Conservation (phyloP, 768 basidiomycete species). For the Chlorophyllum brunneum region DNA sequence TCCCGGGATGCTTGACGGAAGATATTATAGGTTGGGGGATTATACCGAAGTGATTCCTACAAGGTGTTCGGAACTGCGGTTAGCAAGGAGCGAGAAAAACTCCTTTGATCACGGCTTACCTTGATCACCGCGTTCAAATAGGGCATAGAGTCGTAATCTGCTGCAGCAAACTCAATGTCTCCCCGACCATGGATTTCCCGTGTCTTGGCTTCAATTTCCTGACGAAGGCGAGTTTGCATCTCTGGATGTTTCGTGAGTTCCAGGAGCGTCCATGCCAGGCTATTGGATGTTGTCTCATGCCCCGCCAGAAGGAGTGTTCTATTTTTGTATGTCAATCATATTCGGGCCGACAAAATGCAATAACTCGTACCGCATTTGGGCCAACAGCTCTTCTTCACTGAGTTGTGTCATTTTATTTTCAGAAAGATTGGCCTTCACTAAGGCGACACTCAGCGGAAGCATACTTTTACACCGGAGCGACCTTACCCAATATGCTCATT, state of each 20-base stretch:
- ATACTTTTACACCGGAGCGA: not conserved
- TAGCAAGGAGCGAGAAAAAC: not conserved
- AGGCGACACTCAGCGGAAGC: not conserved
- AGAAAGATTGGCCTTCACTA: conserved; percentile 51
- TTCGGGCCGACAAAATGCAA: conserved; percentile 32
- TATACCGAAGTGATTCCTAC: conserved; percentile 50
- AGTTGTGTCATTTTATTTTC: conserved; percentile 38
- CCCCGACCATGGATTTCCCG: conserved; percentile 30
- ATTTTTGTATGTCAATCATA: conserved; percentile 18
- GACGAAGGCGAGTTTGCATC: conserved; percentile 57
- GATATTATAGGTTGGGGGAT: conserved; percentile 51
- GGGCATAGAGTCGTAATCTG: conserved; percentile 49
- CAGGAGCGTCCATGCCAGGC: conserved; percentile 57
- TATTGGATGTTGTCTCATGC: conserved; percentile 61
- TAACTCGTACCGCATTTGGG: conserved; percentile 49
- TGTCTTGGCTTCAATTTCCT: conserved; percentile 47
- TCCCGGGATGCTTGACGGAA: conserved; percentile 48
- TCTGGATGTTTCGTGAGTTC: conserved; percentile 57
- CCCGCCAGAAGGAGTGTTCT: conserved; percentile 46
- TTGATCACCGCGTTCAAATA: conserved; percentile 47
- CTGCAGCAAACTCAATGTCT: conserved; percentile 37
- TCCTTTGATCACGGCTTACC: too few species aligned
- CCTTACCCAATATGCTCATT: conserved; percentile 40
- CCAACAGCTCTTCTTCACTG: conserved; percentile 42
- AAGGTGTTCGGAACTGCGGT: not conserved